Conservation (phyloP, 352 stramenopile genomes). For the Elongisporangium anandrum region DNA sequence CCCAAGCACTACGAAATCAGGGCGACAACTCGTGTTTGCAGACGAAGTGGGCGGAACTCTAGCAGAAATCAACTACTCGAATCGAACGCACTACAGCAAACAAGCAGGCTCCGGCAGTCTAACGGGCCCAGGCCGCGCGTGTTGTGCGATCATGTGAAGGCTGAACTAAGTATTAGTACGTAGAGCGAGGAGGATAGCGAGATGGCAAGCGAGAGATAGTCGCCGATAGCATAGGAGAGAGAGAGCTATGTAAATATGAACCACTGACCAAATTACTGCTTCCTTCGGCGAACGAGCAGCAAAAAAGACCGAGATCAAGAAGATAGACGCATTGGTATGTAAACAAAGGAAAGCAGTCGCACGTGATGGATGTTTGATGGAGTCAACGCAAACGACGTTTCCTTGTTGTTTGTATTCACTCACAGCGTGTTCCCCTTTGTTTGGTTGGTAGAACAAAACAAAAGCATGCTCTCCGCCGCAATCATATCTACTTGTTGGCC, state of each 20-base stretch:
- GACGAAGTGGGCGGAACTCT: slow-evolving; percentile 56
- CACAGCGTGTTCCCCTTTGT: background rate
- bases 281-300: background rate
- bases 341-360: background rate
- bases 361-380: background rate
- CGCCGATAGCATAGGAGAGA: background rate
- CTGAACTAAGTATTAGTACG: background rate
- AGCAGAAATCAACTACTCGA: slow-evolving; percentile 67
- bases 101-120: slow-evolving; percentile 32
- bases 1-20: slow-evolving; percentile 16
- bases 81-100: slow-evolving; percentile 79
- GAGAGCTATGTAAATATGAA: background rate
- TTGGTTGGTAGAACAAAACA: background rate
- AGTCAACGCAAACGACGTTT: background rate
- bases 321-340: background rate
- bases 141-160: slow-evolving; percentile 42
- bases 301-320: too few species aligned
- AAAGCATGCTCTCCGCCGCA: background rate
- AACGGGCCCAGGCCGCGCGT: slow-evolving; percentile 21
- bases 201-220: too few species aligned
- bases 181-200: background rate
- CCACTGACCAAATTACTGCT: background rate
- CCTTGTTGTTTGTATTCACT: background rate
- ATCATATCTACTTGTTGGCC: slow-evolving; percentile 88
- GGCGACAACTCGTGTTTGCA: slow-evolving; percentile 51